Percentiles rank a stretch among this genome's conserved stretches.
These are phyloP conservation scores for thale cress (Arabidopsis thaliana) DNA, from an alignment of 345 rosid genomes.

Conservation along the genomic window TAIR10.1 NC_003076.8:8495501-8496000, in stretches of 20 bases:
- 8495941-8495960: constrained; percentile 14
- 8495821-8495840: constrained; percentile 11
- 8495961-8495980: background rate
- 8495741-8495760: constrained; percentile 65
- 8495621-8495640: background rate
- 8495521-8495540: constrained; percentile 70
- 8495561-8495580: constrained; percentile 91
- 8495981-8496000: constrained; percentile 37
- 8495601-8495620: background rate
- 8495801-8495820: constrained; percentile 17
- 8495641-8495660: background rate
- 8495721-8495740: constrained; percentile 85
- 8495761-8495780: constrained; percentile 84
- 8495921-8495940: constrained; percentile 81
- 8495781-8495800: constrained; percentile 63
- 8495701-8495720: background rate
- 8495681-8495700: background rate
- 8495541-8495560: constrained; percentile 90
- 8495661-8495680: background rate
- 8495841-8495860: constrained; percentile 59
- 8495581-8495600: constrained; percentile 77
- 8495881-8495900: constrained; percentile 86
- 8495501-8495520: constrained; percentile 86
- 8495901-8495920: constrained; percentile 87
- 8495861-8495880: constrained; percentile 69